Evolutionary conservation across 805 yeast species (phyloP).

Genomic region (Wickerhamomyces silvicola): DNA sequence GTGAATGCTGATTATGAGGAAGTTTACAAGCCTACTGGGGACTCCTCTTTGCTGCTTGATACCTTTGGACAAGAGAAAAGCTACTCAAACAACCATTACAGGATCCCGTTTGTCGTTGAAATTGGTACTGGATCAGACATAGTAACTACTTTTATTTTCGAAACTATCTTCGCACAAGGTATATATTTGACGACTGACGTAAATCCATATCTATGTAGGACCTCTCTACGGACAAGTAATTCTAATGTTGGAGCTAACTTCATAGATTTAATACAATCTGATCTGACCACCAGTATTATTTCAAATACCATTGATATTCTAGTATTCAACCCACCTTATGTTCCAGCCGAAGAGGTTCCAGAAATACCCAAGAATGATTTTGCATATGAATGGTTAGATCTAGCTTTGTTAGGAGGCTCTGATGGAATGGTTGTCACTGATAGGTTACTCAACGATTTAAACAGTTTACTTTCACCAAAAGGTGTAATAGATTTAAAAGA

Average conservation of each 20-base stretch:
- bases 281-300: constrained; percentile 46
- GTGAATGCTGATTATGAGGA: constrained; percentile 54
- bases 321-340: constrained; percentile 94
- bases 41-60: constrained; percentile 79
- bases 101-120: constrained; percentile 60
- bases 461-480: constrained; percentile 38
- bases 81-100: constrained; percentile 27
- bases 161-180: constrained; percentile 46
- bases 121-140: constrained; percentile 93
- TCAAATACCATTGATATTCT: constrained; percentile 54
- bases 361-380: constrained; percentile 40
- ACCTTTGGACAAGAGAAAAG: constrained; percentile 57
- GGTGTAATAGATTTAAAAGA: constrained; percentile 62
- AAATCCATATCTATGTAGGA: constrained; percentile 67
- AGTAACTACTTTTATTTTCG: constrained; percentile 69
- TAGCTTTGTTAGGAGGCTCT: constrained; percentile 84
- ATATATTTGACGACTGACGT: constrained; percentile 69
- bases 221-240: constrained; percentile 41
- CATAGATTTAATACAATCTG: constrained; percentile 50
- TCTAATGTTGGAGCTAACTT: constrained; percentile 24
- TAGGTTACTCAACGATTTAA: constrained; percentile 48
- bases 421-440: constrained; percentile 88
- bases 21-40: constrained; percentile 95
- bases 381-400: constrained; percentile 70
- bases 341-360: constrained; percentile 80